Evolutionary conservation across 2,329 filamentous ascomycete genomes (phyloP).

Genomic region (Diaporthe sp.): DNA sequence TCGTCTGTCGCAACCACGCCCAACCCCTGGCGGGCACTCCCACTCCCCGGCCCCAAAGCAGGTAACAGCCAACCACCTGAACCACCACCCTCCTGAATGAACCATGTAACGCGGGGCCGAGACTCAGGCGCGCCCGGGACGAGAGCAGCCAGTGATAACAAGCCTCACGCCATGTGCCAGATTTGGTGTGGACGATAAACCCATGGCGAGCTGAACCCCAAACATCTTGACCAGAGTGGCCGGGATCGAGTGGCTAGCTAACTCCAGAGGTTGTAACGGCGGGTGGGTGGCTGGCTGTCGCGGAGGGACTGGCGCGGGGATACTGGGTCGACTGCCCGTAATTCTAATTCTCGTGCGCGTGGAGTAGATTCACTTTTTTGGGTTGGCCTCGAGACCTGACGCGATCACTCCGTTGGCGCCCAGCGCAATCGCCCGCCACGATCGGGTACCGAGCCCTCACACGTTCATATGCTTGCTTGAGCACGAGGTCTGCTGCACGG

Average conservation of each 20-base stretch:
- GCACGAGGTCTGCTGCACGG: not conserved
- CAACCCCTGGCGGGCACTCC: not conserved
- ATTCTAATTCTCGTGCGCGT: not conserved
- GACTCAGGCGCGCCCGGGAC: too few relatives aligned
- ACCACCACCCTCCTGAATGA: too few relatives aligned
- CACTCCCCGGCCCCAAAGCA: not conserved
- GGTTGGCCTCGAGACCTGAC: not conserved
- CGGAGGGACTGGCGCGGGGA: not conserved
- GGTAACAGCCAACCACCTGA: not conserved
- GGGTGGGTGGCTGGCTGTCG: too few relatives aligned
- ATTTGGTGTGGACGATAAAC: not conserved
- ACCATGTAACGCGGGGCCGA: not conserved
- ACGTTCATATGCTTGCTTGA: not conserved
- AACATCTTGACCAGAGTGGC: not conserved
- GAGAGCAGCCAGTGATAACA: not conserved
- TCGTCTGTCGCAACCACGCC: too few relatives aligned
- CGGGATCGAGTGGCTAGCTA: not conserved
- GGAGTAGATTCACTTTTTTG: not conserved
- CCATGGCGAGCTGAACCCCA: slow-evolving; percentile 2
- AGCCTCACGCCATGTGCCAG: not conserved
- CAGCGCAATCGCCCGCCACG: not conserved
- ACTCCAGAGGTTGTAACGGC: too few relatives aligned
- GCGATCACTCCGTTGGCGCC: not conserved
- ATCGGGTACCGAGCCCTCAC: not conserved
- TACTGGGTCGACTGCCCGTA: not conserved